phyloP scores from a whole-genome alignment of 1,139 yeast species.

The Geotrichum citri-aurantii region DNA sequence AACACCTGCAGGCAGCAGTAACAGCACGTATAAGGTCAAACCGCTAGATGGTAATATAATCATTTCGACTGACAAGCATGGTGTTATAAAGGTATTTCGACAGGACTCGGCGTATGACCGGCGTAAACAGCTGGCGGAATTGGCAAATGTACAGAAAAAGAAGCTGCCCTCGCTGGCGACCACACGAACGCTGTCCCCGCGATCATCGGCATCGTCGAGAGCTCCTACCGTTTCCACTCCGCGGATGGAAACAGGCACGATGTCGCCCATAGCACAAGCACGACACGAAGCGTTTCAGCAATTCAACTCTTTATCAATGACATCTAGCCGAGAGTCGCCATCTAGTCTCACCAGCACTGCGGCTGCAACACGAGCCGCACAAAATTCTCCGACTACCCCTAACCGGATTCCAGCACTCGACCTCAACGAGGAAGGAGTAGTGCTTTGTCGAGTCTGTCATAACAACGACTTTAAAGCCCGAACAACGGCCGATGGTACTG shows the following conservation, averaged over 20 bases:
- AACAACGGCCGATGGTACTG: neutral
- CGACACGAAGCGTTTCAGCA: neutral
- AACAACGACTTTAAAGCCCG: neutral
- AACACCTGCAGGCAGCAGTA: neutral
- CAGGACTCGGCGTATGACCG: conserved; percentile 57
- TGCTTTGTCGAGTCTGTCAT: neutral
- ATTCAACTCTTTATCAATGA: neutral
- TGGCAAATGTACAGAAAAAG: conserved; percentile 6
- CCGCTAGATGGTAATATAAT: conserved; percentile 43
- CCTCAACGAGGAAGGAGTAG: neutral
- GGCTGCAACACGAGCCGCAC: neutral
- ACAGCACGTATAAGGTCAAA: neutral
- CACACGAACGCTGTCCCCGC: neutral
- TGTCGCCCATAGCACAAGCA: neutral
- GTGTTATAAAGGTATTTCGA: conserved; percentile 70
- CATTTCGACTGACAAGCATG: conserved; percentile 71
- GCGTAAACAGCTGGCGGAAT: conserved; percentile 21
- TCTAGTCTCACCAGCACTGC: neutral
- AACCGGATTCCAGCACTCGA: neutral
- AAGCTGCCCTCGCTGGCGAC: neutral
- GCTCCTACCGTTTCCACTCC: neutral
- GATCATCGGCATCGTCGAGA: neutral
- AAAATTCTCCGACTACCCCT: neutral
- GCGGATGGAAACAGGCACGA: neutral
- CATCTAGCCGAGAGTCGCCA: neutral